A percentile compares a stretch with the other conserved stretches of the same genome.
Conservation (phyloP, 371 early-diverging fungal genomes). For the Nematocida sp. region DNA sequence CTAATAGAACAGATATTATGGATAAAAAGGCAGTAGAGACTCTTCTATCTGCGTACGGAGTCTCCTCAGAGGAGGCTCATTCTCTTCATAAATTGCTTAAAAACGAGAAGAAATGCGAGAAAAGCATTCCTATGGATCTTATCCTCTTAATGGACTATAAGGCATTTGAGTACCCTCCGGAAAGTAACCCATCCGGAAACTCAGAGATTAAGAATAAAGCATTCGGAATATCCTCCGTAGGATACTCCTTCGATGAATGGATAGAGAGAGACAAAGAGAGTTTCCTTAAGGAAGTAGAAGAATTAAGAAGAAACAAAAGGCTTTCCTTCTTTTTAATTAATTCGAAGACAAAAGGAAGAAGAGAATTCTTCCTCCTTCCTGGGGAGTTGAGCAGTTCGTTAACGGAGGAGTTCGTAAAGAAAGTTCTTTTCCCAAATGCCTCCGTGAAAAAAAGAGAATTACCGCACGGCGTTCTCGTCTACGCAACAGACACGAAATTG, state of each 20-base stretch:
- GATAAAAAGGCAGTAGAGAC: constrained; percentile 15
- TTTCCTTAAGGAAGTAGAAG: constrained; percentile 5
- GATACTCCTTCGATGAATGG: constrained; percentile 34
- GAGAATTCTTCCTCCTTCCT: constrained; percentile 24
- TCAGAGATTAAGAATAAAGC: not conserved
- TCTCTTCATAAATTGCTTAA: not conserved
- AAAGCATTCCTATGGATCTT: not conserved
- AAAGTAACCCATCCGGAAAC: not conserved
- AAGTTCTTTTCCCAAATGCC: constrained; percentile 1
- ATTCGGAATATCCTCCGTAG: constrained; percentile 47
- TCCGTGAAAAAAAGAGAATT: not conserved
- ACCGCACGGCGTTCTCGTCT: constrained; percentile 5
- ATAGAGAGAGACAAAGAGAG: constrained; percentile 18
- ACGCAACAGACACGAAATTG: not conserved
- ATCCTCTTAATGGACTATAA: constrained; percentile 50
- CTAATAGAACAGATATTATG: constrained; percentile 19
- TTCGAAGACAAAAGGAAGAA: not conserved
- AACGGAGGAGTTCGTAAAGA: constrained; percentile 10
- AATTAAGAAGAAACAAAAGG: constrained; percentile 11
- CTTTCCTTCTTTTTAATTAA: constrained; percentile 25
- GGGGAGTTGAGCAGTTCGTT: too few relatives aligned
- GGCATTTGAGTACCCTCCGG: constrained; percentile 35
- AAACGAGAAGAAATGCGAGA: constrained; percentile 6
- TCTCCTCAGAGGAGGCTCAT: not conserved
- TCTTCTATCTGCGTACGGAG: not conserved